Percentiles rank a stretch among this genome's conserved stretches.
phyloP scores from a whole-genome alignment of 73 alveolate species.

The Tetrahymena elliotti region DNA sequence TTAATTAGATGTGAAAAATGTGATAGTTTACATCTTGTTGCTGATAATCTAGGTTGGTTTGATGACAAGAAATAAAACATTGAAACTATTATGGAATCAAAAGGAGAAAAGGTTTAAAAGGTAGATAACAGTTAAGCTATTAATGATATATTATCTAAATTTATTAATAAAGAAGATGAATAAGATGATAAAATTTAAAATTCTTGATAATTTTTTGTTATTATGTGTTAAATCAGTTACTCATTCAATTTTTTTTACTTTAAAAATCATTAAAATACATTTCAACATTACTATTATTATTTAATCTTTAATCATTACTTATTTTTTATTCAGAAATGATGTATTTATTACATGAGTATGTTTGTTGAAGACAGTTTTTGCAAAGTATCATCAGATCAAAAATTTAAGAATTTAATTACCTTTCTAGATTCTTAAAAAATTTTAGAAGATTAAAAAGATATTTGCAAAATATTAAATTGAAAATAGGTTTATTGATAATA shows the following conservation, averaged over 20 bases:
- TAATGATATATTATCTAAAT: neutral
- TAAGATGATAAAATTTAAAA: neutral
- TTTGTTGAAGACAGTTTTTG: neutral
- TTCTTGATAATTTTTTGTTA: neutral
- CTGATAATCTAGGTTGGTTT: constrained; percentile 86
- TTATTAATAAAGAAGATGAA: neutral
- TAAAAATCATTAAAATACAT: neutral
- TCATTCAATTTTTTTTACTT: no score
- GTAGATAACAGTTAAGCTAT: constrained; percentile 20
- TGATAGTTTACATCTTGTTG: constrained; percentile 75
- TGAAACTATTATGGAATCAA: constrained; percentile 57
- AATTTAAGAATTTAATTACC: neutral
- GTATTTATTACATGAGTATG: neutral
- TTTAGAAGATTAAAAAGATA: neutral
- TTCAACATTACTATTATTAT: neutral
- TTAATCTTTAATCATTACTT: neutral
- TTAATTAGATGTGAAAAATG: constrained; percentile 78
- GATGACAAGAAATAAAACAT: constrained; percentile 57
- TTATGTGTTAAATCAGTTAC: neutral
- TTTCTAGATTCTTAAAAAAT: neutral
- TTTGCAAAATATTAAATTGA: neutral
- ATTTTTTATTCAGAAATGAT: neutral
- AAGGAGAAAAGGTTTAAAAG: constrained; percentile 45
- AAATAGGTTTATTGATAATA: neutral
- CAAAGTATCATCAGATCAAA: neutral